Base-by-base conservation (phyloP, 768 basidiomycete genomes). In the Trametes gibbosa region DNA sequence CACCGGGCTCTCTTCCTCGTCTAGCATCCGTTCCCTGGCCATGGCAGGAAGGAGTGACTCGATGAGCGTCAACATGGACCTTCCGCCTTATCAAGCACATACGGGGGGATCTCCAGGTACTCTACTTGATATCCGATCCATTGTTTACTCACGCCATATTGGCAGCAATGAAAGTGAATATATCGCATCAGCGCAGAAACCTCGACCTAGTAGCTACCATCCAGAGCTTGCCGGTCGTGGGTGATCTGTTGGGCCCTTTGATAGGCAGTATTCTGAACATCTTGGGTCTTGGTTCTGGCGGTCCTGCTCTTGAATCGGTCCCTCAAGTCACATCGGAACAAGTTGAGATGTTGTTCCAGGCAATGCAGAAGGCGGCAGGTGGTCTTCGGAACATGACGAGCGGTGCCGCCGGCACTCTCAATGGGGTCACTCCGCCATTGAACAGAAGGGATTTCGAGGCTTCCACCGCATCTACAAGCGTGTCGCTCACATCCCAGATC, bases 21-120 rank as follows among this genome's bases (percentile, higher is more conserved):
- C 63, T 17, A 65, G 54, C 46, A 32, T 55, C 14, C 39, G 21
- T 10, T 59, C 58, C 13, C 12, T 50, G 10, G 52, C 43, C 32
- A 41, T 50, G 49, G 35, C 51, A 2, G 56, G 45, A 10, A 45
- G 50, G 25, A 19, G 42, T 5, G 54, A 53, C n/a, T 45, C 50
- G 23, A 25, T 46, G 16, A 17, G 7, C 17, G 29, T 53, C 29
- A 2, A 42, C 41, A 8, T 53, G 4, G 16, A 16, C 0, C 23
- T 37, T 6, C 8, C 56, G 8, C n/a, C n/a, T 2, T 21, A 37
- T 5, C 34, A 25, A 24, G n/a, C 35, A 35, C 6, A 21, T 12
- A 1, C 50, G 1, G 35, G 10, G 3, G 4, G 7, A 5, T 3
- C 16, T 12, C 21, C 55, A 19, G 55, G 1, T 21, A 4, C 6